A percentile compares a stretch with the other conserved stretches of the same genome.
Evolutionary conservation across 1,284 basidiomycete genomes (phyloP).

Genomic region (Phylloporus sp.): DNA sequence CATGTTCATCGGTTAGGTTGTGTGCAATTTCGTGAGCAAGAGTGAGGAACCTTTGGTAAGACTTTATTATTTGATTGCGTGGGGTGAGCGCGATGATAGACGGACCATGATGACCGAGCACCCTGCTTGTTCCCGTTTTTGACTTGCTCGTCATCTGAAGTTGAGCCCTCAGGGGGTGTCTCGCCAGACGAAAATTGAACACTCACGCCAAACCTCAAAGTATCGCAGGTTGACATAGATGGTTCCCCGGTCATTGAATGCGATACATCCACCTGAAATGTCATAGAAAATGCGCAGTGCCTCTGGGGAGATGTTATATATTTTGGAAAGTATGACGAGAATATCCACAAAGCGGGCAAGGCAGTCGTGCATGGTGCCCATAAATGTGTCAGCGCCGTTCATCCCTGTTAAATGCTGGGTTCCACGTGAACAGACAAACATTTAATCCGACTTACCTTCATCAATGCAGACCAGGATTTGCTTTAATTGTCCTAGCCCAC

Average conservation of each 20-base stretch:
- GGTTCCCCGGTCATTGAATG: slow-evolving; percentile 1
- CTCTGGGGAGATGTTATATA: neutral
- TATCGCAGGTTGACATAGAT: slow-evolving; percentile 8
- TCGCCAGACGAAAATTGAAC: neutral
- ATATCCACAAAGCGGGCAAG: slow-evolving; percentile 3
- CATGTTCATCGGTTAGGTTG: slow-evolving; percentile 59
- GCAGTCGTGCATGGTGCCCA: neutral
- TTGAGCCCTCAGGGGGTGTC: neutral
- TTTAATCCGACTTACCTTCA: neutral
- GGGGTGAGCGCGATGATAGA: neutral
- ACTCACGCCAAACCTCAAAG: slow-evolving; percentile 11
- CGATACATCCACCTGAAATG: neutral
- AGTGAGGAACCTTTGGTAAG: slow-evolving; percentile 37
- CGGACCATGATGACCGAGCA: slow-evolving; percentile 1
- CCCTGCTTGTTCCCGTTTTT: neutral
- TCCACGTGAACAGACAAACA: neutral
- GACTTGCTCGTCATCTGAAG: slow-evolving; percentile 2
- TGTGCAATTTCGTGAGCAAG: slow-evolving; percentile 92
- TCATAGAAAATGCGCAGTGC: slow-evolving; percentile 4
- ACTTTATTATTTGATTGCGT: neutral
- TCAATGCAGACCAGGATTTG: neutral
- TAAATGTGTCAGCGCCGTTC: neutral
- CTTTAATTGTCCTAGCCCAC: neutral
- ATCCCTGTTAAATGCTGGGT: neutral
- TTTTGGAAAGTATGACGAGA: neutral